Base-by-base conservation (phyloP, 495 filamentous ascomycete species). In the Neurospora sp. region DNA sequence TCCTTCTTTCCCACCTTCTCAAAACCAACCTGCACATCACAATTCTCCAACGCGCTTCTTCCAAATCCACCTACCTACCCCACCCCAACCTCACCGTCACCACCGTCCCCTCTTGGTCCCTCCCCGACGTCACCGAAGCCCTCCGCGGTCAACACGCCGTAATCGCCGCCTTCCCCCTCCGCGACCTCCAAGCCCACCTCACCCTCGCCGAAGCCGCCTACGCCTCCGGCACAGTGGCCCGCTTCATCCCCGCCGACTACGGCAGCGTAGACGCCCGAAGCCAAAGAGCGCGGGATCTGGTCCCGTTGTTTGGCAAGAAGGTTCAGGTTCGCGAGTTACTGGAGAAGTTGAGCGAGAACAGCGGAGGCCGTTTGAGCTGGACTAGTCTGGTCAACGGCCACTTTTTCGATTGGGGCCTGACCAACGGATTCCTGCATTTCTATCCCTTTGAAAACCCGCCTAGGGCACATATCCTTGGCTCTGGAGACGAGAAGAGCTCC, bases 241-340 rank as follows among this genome's bases (percentile, higher is more conserved):
- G 87, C 37, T 85, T 87, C 76, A 80, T 90, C 41, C 88, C 88
- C 0, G 85, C 85, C 45, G 87, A 88, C 70, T 91, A 84, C 71
- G 89, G 88, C 20, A 68, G 75, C 76, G 45, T 75, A 74, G 53
- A 80, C 79, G 39, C 77, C 75, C 16, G 80, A 80, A 40, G 72
- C 82, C 22, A 82, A 75, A 74, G 76, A 69, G 59, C 80, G 76
- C 71, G 85, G 84, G 73, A 77, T 81, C 65, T 81, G 44, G 12
- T 78, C 75, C 31, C 41, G 59, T 80, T 71, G 72, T 87, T 71
- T 72, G 82, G 71, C 70, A 81, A 48, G 38, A 80, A 75, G 72
- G 79, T 22, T 27, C 72, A 18, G 68, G 78, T 76, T 53, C 77
- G 74, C 1, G 77, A 78, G 65, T 40, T 65, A 20, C 40, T 76